Percentiles rank a stretch among this genome's conserved stretches.
These are phyloP conservation scores for Tolypocladium cylindrosporum DNA, from an alignment of 2,329 filamentous ascomycete genomes.

Conservation along the genomic window DNA sequence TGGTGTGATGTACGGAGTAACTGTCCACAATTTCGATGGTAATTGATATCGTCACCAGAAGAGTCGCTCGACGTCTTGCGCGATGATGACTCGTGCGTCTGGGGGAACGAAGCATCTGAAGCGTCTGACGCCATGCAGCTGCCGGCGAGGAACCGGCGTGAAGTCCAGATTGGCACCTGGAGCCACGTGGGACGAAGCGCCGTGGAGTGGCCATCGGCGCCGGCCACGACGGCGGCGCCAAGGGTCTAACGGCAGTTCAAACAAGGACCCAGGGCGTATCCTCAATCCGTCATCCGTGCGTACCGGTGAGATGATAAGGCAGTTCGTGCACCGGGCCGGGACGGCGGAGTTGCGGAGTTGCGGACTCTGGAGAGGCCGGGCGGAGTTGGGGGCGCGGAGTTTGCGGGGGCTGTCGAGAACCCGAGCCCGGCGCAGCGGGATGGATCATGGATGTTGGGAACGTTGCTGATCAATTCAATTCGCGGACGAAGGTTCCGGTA, in stretches of 20 bases:
- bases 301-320: no score
- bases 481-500: not conserved
- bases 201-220: not conserved
- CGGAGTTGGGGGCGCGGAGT: not conserved
- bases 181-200: not conserved
- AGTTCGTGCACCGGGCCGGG: not conserved
- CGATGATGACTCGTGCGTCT: not conserved
- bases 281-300: no score
- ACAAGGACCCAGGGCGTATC: not conserved
- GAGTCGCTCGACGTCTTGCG: not conserved
- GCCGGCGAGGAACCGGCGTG: not conserved
- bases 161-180: not conserved
- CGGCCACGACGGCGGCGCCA: not conserved
- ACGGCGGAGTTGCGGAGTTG: conserved; percentile 5
- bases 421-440: not conserved
- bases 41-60: not conserved
- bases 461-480: not conserved
- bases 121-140: not conserved
- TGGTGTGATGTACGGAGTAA: not conserved
- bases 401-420: not conserved
- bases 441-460: not conserved
- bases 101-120: no score
- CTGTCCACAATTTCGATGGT: not conserved
- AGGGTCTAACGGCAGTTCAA: not conserved
- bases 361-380: not conserved